Percentiles rank a stretch among this genome's conserved stretches.
Evolutionary conservation across 257 asterid genomes (phyloP).

Genomic region (Apocynum venetum): DNA sequence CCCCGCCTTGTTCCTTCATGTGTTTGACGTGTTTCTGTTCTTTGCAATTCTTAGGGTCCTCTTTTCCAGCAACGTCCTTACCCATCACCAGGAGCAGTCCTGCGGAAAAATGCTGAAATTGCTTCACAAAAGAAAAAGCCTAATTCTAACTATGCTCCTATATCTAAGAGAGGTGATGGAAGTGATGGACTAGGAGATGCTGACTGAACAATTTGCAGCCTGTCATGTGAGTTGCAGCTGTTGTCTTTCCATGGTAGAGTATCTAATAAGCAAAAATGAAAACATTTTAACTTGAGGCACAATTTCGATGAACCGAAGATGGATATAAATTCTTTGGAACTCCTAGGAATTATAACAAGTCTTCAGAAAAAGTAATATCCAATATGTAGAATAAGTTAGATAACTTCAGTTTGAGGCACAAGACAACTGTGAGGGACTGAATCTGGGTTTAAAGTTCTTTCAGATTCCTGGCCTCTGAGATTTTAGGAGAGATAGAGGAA

Average conservation of each 20-base stretch:
- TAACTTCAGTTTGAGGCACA: background rate
- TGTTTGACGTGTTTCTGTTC: background rate
- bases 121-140: slow-evolving; percentile 75
- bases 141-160: slow-evolving; percentile 50
- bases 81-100: slow-evolving; percentile 95
- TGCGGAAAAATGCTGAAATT: slow-evolving; percentile 89
- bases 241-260: background rate
- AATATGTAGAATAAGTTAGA: background rate
- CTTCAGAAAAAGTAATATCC: background rate
- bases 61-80: slow-evolving; percentile 97
- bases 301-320: background rate
- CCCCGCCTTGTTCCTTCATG: background rate
- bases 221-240: background rate
- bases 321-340: background rate
- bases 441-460: background rate
- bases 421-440: background rate
- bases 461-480: background rate
- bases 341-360: background rate
- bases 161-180: slow-evolving; percentile 98
- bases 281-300: background rate
- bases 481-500: background rate
- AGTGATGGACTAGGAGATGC: slow-evolving; percentile 98
- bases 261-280: background rate
- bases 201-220: slow-evolving; percentile 35
- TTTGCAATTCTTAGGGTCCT: slow-evolving; percentile 69